Conservation (phyloP, 441 rosid genomes). For the Biscutella laevigata region DNA sequence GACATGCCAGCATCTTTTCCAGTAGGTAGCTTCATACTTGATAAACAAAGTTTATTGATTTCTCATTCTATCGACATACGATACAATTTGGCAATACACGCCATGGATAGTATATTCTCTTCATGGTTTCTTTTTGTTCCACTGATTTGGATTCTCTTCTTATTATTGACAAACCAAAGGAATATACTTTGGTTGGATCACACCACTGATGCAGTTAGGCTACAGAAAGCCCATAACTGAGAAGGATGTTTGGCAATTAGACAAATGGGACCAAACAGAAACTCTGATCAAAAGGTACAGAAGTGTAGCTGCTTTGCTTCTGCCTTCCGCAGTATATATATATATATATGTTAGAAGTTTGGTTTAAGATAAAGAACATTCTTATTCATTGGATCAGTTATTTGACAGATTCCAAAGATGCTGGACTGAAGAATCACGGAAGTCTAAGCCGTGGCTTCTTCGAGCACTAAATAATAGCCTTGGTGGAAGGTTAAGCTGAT, state of each 20-base stretch:
- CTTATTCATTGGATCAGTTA: background rate
- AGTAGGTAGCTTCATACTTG: constrained; percentile 40
- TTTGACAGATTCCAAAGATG: constrained; percentile 61
- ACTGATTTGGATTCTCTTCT: constrained; percentile 17
- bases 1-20: constrained; percentile 52
- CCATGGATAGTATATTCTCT: background rate
- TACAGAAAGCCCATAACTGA: constrained; percentile 75
- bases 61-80: background rate
- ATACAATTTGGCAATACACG: background rate
- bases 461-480: constrained; percentile 69
- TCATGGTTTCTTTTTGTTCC: background rate
- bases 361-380: background rate
- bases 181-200: constrained; percentile 84
- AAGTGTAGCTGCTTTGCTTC: constrained; percentile 12
- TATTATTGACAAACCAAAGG: too few relatives aligned
- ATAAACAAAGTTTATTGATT: background rate
- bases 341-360: background rate
- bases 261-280: constrained; percentile 84
- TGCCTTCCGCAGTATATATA: constrained; percentile 13
- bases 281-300: constrained; percentile 54
- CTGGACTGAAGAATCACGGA: constrained; percentile 75
- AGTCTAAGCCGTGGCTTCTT: constrained; percentile 72
- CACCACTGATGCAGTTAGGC: constrained; percentile 81
- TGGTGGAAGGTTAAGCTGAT: constrained; percentile 58
- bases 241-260: constrained; percentile 90